Base-by-base conservation (phyloP, 129 eudicot species). In the Escallonia rubra region DNA sequence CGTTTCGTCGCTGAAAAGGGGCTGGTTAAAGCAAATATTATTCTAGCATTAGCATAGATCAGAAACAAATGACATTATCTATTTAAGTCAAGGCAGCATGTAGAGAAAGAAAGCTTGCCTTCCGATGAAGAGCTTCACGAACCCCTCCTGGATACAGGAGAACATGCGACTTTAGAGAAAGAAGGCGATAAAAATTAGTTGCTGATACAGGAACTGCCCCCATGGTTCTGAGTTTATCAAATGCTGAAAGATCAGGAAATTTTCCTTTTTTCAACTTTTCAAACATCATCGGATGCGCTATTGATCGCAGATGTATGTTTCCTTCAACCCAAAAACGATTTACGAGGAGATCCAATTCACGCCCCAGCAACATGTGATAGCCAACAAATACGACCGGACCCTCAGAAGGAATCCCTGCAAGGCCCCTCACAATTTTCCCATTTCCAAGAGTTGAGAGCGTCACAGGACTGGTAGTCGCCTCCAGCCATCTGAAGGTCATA, bases 181-280 rank as follows among this genome's bases (percentile, higher is more conserved):
- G 76, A 53, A 88, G 94, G 73, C 72, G 82, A 76, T 57, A 92
- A 41, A 92, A 82, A 73, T 88, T 88, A 59, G 84, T 64, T 61
- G 96, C 72, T 46, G 96, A 83, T 52, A 88, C 98, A 50, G 98
- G 98, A 81, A 92, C 98, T 49, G 95, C 98, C 43, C 98, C 98
- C 91, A 88, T 83, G 38, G 76, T 16, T 57, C 95, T 80, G 49
- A 58, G 50, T 10, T 75, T 40, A 80, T 92, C 98, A 53, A 48
- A 88, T 10, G 65, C 13, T 41, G 98, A 88, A 8, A 74, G 7
- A 67, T 75, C 74, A 11, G 89, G 96, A 67, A 86, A 10, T 65
- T 41, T 57, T 60, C 86, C 97, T 14, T 81, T 77, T 46, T 67
- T 79, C 69, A 66, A 45, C 71, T 78, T 85, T 6, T 59, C 58